Percentiles rank a stretch among this genome's conserved stretches.
Evolutionary conservation across 805 yeast species (phyloP).

Genomic region (Metschnikowia chrysomelidarum): DNA sequence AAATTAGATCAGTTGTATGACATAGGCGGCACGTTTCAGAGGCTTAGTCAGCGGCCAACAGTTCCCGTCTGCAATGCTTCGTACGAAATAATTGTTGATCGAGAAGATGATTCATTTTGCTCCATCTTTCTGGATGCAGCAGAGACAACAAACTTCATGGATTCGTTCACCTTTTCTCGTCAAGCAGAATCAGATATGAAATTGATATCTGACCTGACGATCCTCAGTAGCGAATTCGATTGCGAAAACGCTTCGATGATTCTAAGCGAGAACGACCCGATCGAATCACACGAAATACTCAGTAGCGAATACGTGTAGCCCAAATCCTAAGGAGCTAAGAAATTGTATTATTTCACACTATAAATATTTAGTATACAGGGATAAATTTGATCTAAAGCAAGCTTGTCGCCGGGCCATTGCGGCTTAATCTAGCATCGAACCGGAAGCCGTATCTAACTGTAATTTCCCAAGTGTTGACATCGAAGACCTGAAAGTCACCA

Average conservation of each 20-base stretch:
- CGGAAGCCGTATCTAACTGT: conserved; percentile 36
- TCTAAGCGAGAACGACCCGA: no score
- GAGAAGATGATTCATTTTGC: conserved; percentile 15
- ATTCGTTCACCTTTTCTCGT: neutral
- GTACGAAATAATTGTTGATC: conserved; percentile 13
- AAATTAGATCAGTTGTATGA: conserved; percentile 12
- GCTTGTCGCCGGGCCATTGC: conserved; percentile 27
- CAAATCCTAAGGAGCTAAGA: neutral
- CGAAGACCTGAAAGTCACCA: conserved; percentile 44
- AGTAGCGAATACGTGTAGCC: no score
- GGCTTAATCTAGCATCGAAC: conserved; percentile 34
- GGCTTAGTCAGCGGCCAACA: conserved; percentile 6
- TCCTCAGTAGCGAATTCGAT: conserved; percentile 20
- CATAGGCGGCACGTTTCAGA: conserved; percentile 5
- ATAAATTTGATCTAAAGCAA: conserved; percentile 3
- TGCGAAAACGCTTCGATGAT: conserved; percentile 10
- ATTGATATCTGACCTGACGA: conserved; percentile 16
- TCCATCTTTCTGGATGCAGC: conserved; percentile 16
- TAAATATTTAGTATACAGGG: neutral
- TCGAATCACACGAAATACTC: no score
- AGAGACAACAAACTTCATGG: neutral
- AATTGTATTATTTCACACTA: neutral
- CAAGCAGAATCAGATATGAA: conserved; percentile 4
- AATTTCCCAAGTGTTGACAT: conserved; percentile 41
- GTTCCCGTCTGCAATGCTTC: conserved; percentile 2